These are phyloP conservation scores for Paspalum vaginatum DNA, from an alignment of 176 grass and related monocot genomes.

Conservation along the genomic window DNA sequence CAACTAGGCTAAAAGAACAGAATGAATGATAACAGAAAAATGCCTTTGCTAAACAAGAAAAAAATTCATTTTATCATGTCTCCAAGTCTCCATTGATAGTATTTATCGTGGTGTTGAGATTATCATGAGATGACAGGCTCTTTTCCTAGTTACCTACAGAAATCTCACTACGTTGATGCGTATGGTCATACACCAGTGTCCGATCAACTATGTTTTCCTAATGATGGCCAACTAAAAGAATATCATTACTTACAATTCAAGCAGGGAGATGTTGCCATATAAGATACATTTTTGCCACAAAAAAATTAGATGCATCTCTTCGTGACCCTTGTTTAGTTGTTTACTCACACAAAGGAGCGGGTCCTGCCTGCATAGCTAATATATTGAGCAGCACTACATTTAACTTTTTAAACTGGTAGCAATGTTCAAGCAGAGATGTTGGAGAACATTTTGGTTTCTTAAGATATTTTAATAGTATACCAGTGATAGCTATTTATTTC, in stretches of 20 bases:
- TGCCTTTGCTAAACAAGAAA: not conserved
- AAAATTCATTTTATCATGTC: not conserved
- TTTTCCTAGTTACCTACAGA: not conserved
- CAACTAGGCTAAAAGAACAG: conserved; percentile 15
- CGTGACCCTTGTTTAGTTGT: not conserved
- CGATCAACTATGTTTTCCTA: not conserved
- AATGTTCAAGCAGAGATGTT: not conserved
- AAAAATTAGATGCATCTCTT: not conserved
- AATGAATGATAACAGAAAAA: conserved; percentile 14
- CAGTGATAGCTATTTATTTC: not conserved
- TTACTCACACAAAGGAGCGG: not conserved
- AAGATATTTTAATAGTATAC: not conserved
- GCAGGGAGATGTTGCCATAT: not conserved
- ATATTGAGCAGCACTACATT: not conserved
- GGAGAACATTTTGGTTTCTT: not conserved
- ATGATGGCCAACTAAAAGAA: not conserved
- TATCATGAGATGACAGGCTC: not conserved
- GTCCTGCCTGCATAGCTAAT: not conserved
- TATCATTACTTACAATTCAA: not conserved
- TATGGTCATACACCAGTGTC: not conserved
- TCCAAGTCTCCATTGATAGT: not conserved
- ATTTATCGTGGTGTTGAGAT: not conserved
- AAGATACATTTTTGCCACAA: not conserved
- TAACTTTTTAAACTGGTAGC: not conserved
- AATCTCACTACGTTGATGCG: not conserved